Conservation (phyloP, 176 grass and related monocot genomes). For the Juncus effusus region DNA sequence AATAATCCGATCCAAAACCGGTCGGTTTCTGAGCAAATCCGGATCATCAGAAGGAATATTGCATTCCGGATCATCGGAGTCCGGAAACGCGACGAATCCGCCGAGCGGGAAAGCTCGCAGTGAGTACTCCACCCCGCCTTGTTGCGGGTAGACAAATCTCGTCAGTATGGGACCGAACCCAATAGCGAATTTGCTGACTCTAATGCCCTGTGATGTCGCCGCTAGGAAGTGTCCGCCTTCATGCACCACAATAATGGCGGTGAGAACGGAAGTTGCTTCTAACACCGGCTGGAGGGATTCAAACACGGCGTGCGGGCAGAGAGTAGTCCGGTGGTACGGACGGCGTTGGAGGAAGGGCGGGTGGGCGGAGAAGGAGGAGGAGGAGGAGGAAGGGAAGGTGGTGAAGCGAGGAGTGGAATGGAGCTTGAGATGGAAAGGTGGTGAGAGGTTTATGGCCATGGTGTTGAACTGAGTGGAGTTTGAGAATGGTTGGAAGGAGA, state of each 20-base stretch:
- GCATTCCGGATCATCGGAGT: constrained; percentile 73
- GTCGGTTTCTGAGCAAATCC: constrained; percentile 87
- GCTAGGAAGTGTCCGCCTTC: constrained; percentile 88
- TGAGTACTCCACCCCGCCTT: constrained; percentile 77
- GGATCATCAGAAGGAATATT: constrained; percentile 67
- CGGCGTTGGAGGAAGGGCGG: constrained; percentile 19
- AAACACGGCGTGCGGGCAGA: constrained; percentile 29
- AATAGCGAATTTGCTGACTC: constrained; percentile 85
- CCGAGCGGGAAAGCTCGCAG: constrained; percentile 89
- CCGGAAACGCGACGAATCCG: constrained; percentile 94
- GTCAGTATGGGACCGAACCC: constrained; percentile 82
- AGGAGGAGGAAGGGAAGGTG: constrained; percentile 14
- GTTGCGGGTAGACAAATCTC: constrained; percentile 46
- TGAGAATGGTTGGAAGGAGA: not conserved
- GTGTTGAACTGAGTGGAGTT: constrained; percentile 15
- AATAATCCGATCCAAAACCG: constrained; percentile 75
- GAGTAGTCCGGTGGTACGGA: constrained; percentile 5
- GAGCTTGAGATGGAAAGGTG: constrained; percentile 27
- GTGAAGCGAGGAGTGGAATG: constrained; percentile 17
- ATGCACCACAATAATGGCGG: constrained; percentile 82
- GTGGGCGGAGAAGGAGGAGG: not conserved
- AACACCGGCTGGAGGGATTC: constrained; percentile 54
- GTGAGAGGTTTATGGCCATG: constrained; percentile 10
- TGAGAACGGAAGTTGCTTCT: constrained; percentile 75
- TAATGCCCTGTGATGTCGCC: constrained; percentile 69